Base-by-base conservation (phyloP, 139 green algal genomes). In the Coccomyxa sp. region DNA sequence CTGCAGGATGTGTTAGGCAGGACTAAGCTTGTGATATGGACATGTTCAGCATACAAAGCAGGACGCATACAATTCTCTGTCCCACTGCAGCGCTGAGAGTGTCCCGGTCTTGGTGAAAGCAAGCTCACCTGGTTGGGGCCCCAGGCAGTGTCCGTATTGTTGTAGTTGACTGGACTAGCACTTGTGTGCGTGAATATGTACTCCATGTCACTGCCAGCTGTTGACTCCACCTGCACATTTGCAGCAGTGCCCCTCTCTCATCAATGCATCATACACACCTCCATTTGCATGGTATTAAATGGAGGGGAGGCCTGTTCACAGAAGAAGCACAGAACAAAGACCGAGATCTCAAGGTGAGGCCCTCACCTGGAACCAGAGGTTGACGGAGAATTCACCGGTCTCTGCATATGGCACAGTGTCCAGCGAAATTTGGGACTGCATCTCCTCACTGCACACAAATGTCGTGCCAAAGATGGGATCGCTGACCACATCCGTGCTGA, bases 331-430 rank as follows among this genome's bases (percentile, higher is more conserved):
- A 71, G 9, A 71, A 25, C 1, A 11, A 71, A 71, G 63, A 25
- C 63, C 7, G 10, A 21, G 7, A 21, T 28, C 63, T 28, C 10
- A 9, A 4, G 9, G 1, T 11, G 7, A 21, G 21, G 18, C 63
- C 1, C 63, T 45, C 14, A 87, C 78, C 57, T 80, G 87, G 51
- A 92, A 79, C 91, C 91, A 94, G 14, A 94, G 31, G 82, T 92
- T 94, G 58, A 94, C 30, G 1, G 89, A 79, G 80, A 93, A 92
- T 60, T 83, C 63, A 27, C 91, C 90, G 18, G 45, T 84, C 27
- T 78, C 77, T 17, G 85, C 90, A n/a, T 90, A 91, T 28, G 75
- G 71, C 30, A 90, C 83, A 0, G 86, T 30, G 77, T 88, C 78
- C 38, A 91, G 83, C 21, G 67, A 81, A 32, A 90, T 76, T 58